Base-by-base conservation (phyloP, 2,329 filamentous ascomycete genomes). In the Rachicladosporium sp. region DNA sequence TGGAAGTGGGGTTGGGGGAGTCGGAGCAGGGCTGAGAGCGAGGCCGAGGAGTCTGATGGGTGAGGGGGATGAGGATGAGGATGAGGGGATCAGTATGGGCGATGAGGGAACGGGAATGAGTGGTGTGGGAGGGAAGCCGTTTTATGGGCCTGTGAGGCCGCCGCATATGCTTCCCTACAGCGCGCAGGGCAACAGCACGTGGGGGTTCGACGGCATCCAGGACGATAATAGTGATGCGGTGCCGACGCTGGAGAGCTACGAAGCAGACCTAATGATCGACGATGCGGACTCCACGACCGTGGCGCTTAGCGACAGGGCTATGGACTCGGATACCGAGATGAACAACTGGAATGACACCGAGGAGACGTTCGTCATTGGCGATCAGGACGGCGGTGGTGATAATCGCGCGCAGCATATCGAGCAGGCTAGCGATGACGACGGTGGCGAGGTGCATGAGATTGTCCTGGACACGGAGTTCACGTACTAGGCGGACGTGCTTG, bases 1-100 rank as follows among this genome's bases (percentile, higher is more conserved):
- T 42, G 36, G 40, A 37, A 42, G 31, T 42, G 36, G 36, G 35
- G 36, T 29, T 35, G 36, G 29, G 32, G 40, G 23, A 33, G 33
- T 12, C 10, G 30, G 23, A 42, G 40, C 36, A 8, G 40, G 19
- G 36, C 40, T 27, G 35, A 37, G 31, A 38, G 35, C 35, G 40
- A 42, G 29, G 36, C 23, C 31, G 40, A 42, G 7, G 35, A 42
- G 19, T 37, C 35, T 27, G 23, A 27, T 27, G 23, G 23, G 23
- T 27, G 23, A 27, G 19, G 23, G 8, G 19, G 40, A 42, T 35
- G 40, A 42, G 27, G 40, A 42, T 38, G 39, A 41, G 19, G 40
- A 37, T 29, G 36, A 42, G 31, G 40, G 35, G 19, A 34, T 38
- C 15, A 23, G 31, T 32, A 38, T 42, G 40, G 31, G 31, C 4